phyloP scores from a whole-genome alignment of 1,284 basidiomycete species.

The Apiotrichum sp. region DNA sequence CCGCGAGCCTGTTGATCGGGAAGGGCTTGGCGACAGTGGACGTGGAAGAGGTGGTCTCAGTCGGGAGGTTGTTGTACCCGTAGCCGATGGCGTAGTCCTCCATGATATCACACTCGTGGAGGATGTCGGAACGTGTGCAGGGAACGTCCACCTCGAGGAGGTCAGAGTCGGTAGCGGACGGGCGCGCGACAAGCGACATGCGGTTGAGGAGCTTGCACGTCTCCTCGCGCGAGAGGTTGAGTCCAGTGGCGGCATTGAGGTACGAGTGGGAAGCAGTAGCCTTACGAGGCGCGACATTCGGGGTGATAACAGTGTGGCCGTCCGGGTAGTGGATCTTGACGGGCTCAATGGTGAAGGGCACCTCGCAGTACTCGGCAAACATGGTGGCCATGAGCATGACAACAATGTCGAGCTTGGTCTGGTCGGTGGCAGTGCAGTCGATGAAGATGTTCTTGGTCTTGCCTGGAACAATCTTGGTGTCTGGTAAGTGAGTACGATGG shows the following conservation, averaged over 20 bases:
- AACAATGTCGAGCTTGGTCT: conserved; percentile 92
- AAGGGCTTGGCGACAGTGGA: conserved; percentile 92
- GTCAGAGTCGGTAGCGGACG: conserved; percentile 53
- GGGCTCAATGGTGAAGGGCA: conserved; percentile 83
- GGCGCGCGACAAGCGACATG: conserved; percentile 49
- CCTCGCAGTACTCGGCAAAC: conserved; percentile 94
- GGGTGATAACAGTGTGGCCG: conserved; percentile 69
- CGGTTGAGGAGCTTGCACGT: conserved; percentile 38
- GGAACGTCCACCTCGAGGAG: conserved; percentile 69
- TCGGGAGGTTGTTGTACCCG: conserved; percentile 93
- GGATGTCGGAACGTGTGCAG: conserved; percentile 87
- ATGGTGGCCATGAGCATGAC: conserved; percentile 90
- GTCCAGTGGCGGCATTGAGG: conserved; percentile 91
- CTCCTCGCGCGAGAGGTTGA: conserved; percentile 54
- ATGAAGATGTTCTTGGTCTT: conserved; percentile 94
- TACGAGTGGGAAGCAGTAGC: conserved; percentile 79
- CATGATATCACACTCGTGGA: conserved; percentile 98
- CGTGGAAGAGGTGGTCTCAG: conserved; percentile 77
- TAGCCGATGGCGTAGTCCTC: conserved; percentile 97
- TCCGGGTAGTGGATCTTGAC: conserved; percentile 74
- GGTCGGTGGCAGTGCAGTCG: conserved; percentile 95
- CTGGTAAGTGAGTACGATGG: conserved; percentile 18
- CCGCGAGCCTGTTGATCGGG: conserved; percentile 81
- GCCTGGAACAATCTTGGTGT: conserved; percentile 86
- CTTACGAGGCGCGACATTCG: conserved; percentile 66